phyloP scores from a whole-genome alignment of 2,329 filamentous ascomycete species.

The Colletotrichum tabaci region DNA sequence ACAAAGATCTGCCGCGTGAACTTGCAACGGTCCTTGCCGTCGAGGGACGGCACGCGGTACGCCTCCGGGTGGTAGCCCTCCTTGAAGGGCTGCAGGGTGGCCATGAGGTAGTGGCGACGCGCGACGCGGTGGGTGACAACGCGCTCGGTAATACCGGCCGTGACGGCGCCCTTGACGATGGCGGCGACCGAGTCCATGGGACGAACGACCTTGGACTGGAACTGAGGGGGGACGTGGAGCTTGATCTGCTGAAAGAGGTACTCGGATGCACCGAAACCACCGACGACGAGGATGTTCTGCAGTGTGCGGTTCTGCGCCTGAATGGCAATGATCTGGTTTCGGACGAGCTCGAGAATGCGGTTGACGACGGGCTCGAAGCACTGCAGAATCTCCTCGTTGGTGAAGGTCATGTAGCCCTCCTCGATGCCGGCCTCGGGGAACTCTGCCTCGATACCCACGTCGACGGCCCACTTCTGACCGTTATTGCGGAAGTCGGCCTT shows the following conservation, averaged over 20 bases:
- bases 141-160: slow-evolving; percentile 96
- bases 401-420: slow-evolving; percentile 99
- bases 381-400: slow-evolving; percentile 98
- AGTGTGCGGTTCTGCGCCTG: slow-evolving; percentile 95
- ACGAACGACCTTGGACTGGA: slow-evolving; percentile 97
- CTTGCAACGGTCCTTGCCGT: slow-evolving; percentile 98
- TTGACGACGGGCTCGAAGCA: slow-evolving; percentile 99
- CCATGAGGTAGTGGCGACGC: slow-evolving; percentile 98
- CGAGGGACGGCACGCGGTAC: slow-evolving; percentile 95
- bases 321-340: slow-evolving; percentile 99
- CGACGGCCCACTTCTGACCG: slow-evolving; percentile 98
- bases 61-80: slow-evolving; percentile 98
- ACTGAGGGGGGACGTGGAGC: slow-evolving; percentile 96
- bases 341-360: slow-evolving; percentile 93
- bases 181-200: slow-evolving; percentile 99
- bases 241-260: slow-evolving; percentile 99
- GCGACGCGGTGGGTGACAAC: slow-evolving; percentile 98
- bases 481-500: slow-evolving; percentile 99
- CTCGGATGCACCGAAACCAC: slow-evolving; percentile 97
- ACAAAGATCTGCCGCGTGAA: slow-evolving; percentile 99
- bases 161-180: slow-evolving; percentile 98
- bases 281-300: slow-evolving; percentile 97
- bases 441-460: slow-evolving; percentile 98
- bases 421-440: slow-evolving; percentile 98
- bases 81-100: slow-evolving; percentile 98